A percentile compares a stretch with the other conserved stretches of the same genome.
Evolutionary conservation across 768 basidiomycete genomes (phyloP).

Genomic region (Omphalotus guepiniiformis): DNA sequence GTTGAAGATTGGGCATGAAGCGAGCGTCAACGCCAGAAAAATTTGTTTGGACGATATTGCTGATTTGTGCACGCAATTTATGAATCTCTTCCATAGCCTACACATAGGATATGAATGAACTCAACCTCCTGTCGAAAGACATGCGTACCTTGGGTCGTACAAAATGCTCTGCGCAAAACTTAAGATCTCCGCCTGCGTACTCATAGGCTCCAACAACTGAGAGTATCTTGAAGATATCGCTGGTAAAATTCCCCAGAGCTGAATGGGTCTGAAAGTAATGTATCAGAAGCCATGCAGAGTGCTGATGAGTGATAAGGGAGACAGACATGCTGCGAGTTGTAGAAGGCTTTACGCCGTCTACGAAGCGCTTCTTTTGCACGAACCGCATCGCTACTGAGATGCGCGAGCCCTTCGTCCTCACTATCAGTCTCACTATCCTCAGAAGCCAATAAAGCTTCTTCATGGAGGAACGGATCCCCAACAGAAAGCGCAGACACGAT

Average conservation of each 20-base stretch:
- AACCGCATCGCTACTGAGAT: slow-evolving; percentile 43
- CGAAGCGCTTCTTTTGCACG: slow-evolving; percentile 56
- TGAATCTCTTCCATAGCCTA: slow-evolving; percentile 99
- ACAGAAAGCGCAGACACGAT: slow-evolving; percentile 90
- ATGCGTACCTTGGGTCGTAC: slow-evolving; percentile 75
- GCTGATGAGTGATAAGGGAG: neutral
- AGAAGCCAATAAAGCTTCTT: slow-evolving; percentile 55
- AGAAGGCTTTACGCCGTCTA: slow-evolving; percentile 71
- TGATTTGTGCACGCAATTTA: slow-evolving; percentile 88
- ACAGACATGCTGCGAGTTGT: slow-evolving; percentile 73
- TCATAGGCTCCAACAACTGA: slow-evolving; percentile 98
- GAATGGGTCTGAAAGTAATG: slow-evolving; percentile 55
- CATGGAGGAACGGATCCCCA: slow-evolving; percentile 92
- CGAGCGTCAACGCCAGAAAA: slow-evolving; percentile 61
- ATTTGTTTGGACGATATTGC: slow-evolving; percentile 75
- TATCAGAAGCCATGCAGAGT: neutral
- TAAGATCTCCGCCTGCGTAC: slow-evolving; percentile 73
- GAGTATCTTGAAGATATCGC: slow-evolving; percentile 83
- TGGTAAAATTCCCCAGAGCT: slow-evolving; percentile 71
- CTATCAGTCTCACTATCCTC: slow-evolving; percentile 37
- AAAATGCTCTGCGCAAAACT: slow-evolving; percentile 88
- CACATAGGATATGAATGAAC: neutral
- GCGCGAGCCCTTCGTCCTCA: slow-evolving; percentile 30
- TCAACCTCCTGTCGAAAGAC: neutral
- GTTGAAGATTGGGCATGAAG: slow-evolving; percentile 61